These are phyloP conservation scores for Echria macrotheca DNA, from an alignment of 495 filamentous ascomycete genomes.

Conservation along the genomic window DNA sequence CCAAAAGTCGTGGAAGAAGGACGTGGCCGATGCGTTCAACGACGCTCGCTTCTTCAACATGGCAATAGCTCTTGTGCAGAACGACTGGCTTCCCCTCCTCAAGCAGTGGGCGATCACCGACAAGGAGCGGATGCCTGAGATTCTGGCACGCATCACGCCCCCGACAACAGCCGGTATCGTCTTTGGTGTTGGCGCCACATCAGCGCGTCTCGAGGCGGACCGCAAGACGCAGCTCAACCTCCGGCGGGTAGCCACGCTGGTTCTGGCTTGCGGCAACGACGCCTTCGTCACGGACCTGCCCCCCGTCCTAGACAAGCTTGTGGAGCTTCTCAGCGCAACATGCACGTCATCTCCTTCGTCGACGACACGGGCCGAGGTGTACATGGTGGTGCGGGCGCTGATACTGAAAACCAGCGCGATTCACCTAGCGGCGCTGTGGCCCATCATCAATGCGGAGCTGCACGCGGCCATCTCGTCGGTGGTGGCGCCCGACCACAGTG, in stretches of 20 bases:
- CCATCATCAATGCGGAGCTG: slow-evolving; percentile 79
- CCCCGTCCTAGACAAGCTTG: slow-evolving; percentile 71
- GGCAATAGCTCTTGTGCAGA: slow-evolving; percentile 57
- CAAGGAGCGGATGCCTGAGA: slow-evolving; percentile 80
- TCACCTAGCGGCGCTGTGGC: slow-evolving; percentile 82
- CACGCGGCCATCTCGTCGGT: slow-evolving; percentile 76
- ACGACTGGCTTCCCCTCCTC: slow-evolving; percentile 75
- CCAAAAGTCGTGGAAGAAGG: slow-evolving; percentile 89
- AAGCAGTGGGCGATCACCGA: slow-evolving; percentile 78
- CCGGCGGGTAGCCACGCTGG: slow-evolving; percentile 68
- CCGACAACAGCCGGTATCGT: slow-evolving; percentile 96
- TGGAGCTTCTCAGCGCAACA: slow-evolving; percentile 82
- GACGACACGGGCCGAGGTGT: slow-evolving; percentile 79
- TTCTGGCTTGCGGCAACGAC: slow-evolving; percentile 69
- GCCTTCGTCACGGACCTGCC: slow-evolving; percentile 72
- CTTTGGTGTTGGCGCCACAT: slow-evolving; percentile 93
- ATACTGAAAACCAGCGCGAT: slow-evolving; percentile 68
- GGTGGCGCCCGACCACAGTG: slow-evolving; percentile 57
- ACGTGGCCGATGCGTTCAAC: slow-evolving; percentile 85
- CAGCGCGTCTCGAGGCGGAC: slow-evolving; percentile 90
- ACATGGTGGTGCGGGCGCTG: slow-evolving; percentile 80
- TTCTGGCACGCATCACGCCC: slow-evolving; percentile 69
- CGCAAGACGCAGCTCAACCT: slow-evolving; percentile 89
- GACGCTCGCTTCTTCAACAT: slow-evolving; percentile 76
- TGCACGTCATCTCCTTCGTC: slow-evolving; percentile 87